Evolutionary conservation across 352 stramenopile genomes (phyloP), one percentile per base, ranked within the genome.

Genomic region (Chrysophaeum taylorii): DNA sequence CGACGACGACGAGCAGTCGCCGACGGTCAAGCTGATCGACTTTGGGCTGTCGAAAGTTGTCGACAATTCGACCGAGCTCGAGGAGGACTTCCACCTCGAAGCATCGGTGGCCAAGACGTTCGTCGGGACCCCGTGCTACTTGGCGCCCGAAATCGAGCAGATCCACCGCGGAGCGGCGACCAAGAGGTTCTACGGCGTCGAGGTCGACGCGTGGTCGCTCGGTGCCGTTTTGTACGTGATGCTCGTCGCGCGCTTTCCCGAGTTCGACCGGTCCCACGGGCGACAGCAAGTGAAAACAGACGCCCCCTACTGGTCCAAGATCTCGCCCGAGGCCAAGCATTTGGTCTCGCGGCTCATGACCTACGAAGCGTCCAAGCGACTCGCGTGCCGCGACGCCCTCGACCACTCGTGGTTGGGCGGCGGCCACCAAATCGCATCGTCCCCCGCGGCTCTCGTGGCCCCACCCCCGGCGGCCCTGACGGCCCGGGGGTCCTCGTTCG

Each of bases 11-110:
- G n/a, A n/a, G n/a, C n/a, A n/a, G n/a, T n/a, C n/a, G n/a, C n/a
- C n/a, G n/a, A 64, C 57, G 21, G 39, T 94, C 31, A 94, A 94
- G 73, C 90, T 94, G 70, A 94, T 94, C 41, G 89, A 94, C 70
- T 94, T 94, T 80, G 89, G 89, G 0, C 76, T 94, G 7, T 86
- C 88, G 0, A 94, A 94, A 73, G 68, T 90, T 29, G 73, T 92
- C n/a, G 81, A 90, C 36, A n/a, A n/a, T n/a, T 2, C 14, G 7
- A 4, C 5, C 27, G 52, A 31, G 27, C 27, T 15, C 52, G 80
- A 85, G n/a, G 80, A 93, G 37, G 82, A 68, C 50, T 2, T 39
- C 21, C 36, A 15, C 27, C 25, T 52, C 5, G 45, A 4, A 5
- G 12, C 37, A 67, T 36, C 7, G 9, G 52, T 23, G 25, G 71